Evolutionary conservation across 2,329 filamentous ascomycete genomes (phyloP), one percentile per base, ranked within the genome.

Genomic region (Alternaria brassicicola): DNA sequence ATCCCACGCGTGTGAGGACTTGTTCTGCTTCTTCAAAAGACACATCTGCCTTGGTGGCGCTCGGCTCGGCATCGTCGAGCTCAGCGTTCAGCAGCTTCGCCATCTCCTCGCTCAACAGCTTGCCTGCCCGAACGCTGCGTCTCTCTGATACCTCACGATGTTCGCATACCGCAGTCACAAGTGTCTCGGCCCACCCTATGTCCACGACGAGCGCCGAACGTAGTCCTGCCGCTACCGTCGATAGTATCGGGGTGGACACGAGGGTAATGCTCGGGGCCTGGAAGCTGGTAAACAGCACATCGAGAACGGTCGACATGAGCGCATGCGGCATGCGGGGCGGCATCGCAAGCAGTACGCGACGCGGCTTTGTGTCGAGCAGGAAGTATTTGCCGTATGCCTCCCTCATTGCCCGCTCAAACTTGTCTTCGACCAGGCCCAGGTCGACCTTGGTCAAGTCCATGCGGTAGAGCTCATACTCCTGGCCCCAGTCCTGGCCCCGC

Each of bases 181-280:
- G 85, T 0, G 93, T 96, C 77, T 98, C 95, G 39, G 88, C 85
- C 95, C 95, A 99, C 41, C 94, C 95, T 59, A 99, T 84, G 71
- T 99, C 93, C 35, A 99, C 83, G 0, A 98, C 87, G 39, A 99
- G 77, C 1, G 89, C 92, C n/a, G 91, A 92, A 13, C 95, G 88
- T 38, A 96, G 81, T 0, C 95, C 95, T 6, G 93, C 93, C 7
- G 89, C 90, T 3, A 93, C 85, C 6, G 89, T 83, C 2, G 88
- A 83, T 77, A 95, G 89, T 19, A 92, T 85, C 0, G 94, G 87
- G 0, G 87, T 85, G 1, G 93, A 92, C 70, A 97, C 81, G 39
- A 99, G 83, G 2, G 92, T 93, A 63, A 98, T 85, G 21, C 86
- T 89, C 0, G 93, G 91, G 15, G 90, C 85, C 65, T 93, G 90